A percentile compares a stretch with the other conserved stretches of the same genome.
phyloP scores from a whole-genome alignment of 257 asterid genomes.

The Voacanga thouarsii region DNA sequence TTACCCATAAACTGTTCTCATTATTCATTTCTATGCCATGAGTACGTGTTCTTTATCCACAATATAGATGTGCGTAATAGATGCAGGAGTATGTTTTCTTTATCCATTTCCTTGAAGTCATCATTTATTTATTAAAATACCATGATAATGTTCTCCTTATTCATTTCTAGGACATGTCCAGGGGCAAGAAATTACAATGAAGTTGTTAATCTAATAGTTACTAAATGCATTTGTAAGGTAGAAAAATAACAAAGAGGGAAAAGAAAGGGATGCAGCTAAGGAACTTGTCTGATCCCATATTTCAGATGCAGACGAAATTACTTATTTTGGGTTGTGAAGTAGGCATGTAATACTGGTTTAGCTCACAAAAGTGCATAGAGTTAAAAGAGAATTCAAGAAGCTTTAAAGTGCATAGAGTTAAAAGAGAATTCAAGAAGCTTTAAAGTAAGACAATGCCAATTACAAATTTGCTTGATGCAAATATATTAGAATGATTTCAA shows the following conservation, averaged over 20 bases:
- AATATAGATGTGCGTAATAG: neutral
- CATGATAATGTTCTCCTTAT: too few species aligned
- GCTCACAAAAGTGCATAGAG: neutral
- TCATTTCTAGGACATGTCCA: neutral
- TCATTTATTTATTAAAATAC: too few species aligned
- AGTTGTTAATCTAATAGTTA: neutral
- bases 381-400: neutral
- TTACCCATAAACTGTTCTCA: too few species aligned
- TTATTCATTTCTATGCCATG: neutral
- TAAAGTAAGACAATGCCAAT: neutral
- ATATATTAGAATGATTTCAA: neutral
- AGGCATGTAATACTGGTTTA: neutral
- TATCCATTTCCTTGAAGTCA: neutral
- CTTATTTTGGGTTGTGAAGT: neutral
- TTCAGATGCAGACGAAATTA: neutral
- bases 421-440: neutral
- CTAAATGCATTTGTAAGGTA: neutral
- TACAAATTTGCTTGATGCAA: neutral
- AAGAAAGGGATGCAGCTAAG: neutral
- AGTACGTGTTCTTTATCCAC: too few species aligned
- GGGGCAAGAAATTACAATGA: neutral
- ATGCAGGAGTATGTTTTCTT: too few species aligned
- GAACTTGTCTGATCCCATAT: neutral
- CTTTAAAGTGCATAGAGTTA: neutral
- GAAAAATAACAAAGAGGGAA: neutral